Conservation (phyloP, 2,329 filamentous ascomycete genomes). For the Onygena corvina region DNA sequence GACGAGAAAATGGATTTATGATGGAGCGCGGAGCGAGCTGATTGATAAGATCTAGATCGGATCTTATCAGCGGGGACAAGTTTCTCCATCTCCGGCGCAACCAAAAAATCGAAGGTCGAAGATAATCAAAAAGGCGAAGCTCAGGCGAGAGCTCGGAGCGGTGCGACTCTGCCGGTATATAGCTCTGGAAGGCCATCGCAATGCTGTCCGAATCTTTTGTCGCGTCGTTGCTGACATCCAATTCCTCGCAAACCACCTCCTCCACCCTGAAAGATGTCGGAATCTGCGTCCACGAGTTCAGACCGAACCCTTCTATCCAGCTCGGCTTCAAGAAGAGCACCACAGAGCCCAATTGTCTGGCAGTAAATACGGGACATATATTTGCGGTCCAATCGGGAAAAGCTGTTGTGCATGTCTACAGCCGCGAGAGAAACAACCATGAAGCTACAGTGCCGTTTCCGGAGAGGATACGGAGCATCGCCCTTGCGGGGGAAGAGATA, state of each 20-base stretch:
- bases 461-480: conserved; percentile 69
- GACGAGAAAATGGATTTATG: background rate
- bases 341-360: conserved; percentile 63
- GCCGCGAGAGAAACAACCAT: conserved; percentile 67
- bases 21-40: background rate
- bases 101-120: background rate
- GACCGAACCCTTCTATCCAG: conserved; percentile 63
- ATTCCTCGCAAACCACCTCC: conserved; percentile 25
- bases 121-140: background rate
- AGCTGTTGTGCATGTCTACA: conserved; percentile 87
- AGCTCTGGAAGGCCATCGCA: conserved; percentile 12
- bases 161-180: background rate
- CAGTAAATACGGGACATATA: conserved; percentile 67
- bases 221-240: conserved; percentile 33
- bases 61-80: background rate
- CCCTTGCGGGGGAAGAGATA: conserved; percentile 50
- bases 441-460: conserved; percentile 80
- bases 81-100: conserved; percentile 2
- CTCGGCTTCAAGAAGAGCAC: conserved; percentile 85
- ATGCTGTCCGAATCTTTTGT: conserved; percentile 42
- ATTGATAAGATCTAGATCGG: conserved; percentile 7
- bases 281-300: conserved; percentile 73
- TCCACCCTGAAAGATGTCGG: conserved; percentile 61
- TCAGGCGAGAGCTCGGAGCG: too few relatives aligned
- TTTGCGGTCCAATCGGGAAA: conserved; percentile 89